Evolutionary conservation across 495 filamentous ascomycete genomes (phyloP), one percentile per base, ranked within the genome.

Genomic region (Staphylotrichum longicolle): DNA sequence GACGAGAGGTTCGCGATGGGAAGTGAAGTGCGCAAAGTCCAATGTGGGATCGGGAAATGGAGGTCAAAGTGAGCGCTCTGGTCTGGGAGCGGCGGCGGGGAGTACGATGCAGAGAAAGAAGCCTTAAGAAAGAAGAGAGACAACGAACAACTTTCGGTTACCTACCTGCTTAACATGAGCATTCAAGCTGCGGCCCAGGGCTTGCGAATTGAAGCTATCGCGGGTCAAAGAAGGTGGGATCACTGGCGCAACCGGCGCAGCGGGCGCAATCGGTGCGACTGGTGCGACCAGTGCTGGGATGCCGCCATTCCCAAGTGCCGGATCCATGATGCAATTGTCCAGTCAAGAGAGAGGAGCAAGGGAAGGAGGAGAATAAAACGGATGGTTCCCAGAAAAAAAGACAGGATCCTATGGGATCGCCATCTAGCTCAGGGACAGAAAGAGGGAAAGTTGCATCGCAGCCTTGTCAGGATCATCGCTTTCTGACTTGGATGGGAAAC

Each of bases 81-180:
- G 20, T 27, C 20, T 27, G 20, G 20, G 20, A 27, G 20, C 20
- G 20, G 20, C 20, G 20, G 20, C 20, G 20, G 20, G 20, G 20
- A 0, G 20, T 27, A 27, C 20, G 20, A 27, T 1, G 20, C 20
- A 27, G 20, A 27, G 20, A 27, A 27, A 27, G 20, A 27, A 27
- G 20, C 20, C 20, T 27, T 27, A 1, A 27, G 20, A 32, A 59
- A 35, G 42, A 48, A 54, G 34, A 33, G 39, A 60, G 42, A 46
- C 58, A 63, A 61, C 61, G 57, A 65, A 55, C 37, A 44, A 61
- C 33, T 2, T 6, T 32, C 3, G 58, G 62, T 46, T 27, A 74
- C 77, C 57, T 67, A 81, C 78, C 73, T 80, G 71, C 63, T 81
- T 81, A 34, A 81, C 71, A 54, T 66, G 72, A 54, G 71, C 66